These are phyloP conservation scores for Esteya vermicola DNA, from an alignment of 2,329 filamentous ascomycete genomes.

Conservation along the genomic window DNA sequence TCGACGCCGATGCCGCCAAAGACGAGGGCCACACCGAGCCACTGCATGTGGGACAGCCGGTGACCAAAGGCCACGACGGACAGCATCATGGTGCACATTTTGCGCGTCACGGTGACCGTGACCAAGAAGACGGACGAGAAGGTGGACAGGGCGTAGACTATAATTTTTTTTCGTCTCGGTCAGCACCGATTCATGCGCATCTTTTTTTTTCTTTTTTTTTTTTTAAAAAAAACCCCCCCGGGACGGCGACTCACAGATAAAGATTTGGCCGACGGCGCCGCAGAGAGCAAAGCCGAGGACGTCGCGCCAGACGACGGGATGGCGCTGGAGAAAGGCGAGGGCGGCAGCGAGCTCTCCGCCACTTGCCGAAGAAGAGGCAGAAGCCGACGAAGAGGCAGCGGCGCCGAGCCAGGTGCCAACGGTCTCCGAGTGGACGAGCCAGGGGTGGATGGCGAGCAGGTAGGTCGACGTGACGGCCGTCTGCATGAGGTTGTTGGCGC, in stretches of 20 bases:
- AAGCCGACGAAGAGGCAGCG: constrained; percentile 46
- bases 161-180: too few relatives aligned
- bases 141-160: constrained; percentile 82
- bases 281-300: constrained; percentile 82
- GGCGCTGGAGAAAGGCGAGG: constrained; percentile 60
- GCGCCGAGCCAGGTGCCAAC: constrained; percentile 53
- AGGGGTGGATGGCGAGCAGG: constrained; percentile 62
- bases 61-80: constrained; percentile 94
- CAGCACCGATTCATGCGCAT: too few relatives aligned
- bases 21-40: constrained; percentile 80
- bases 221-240: too few relatives aligned
- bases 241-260: constrained; percentile 79
- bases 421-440: constrained; percentile 56
- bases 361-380: too few relatives aligned
- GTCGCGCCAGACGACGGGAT: constrained; percentile 74
- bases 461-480: constrained; percentile 65
- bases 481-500: constrained; percentile 82
- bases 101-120: constrained; percentile 91
- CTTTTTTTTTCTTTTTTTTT: too few relatives aligned
- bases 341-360: constrained; percentile 72
- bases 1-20: constrained; percentile 94
- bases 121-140: constrained; percentile 88
- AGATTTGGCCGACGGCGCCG: constrained; percentile 87
- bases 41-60: constrained; percentile 73
- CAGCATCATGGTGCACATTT: constrained; percentile 98